Evolutionary conservation across 1,139 yeast species (phyloP), one percentile per base, ranked within the genome.

Genomic region (Petasospora fabianii): DNA sequence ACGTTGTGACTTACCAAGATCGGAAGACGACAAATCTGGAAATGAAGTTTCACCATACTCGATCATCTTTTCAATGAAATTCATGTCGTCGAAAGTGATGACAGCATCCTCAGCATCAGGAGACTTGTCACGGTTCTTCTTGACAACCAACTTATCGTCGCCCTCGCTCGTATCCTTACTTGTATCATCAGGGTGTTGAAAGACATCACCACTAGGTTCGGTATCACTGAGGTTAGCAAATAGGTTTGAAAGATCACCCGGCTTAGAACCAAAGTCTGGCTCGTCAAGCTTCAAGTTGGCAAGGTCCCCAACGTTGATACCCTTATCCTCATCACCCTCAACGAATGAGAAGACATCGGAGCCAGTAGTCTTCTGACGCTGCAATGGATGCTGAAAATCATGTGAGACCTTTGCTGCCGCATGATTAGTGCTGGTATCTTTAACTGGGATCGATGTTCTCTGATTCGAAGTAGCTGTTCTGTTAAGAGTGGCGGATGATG

Each of bases 11-110:
- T 53, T 48, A 8, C 59, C 59, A 4, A 55, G 39, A 34, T 55
- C 59, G 3, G 51, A 37, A 2, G 49, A 35, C 8, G 43, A 42
- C 24, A 55, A 29, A 34, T 55, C 53, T 2, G 59, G 59, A 36
- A 55, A 55, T 3, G 58, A 48, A 3, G 58, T 53, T 24, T 54
- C 58, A 30, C 59, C 57, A 33, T 29, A 53, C 27, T 51, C 55
- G n/a, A 53, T 48, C 19, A 53, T 42, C 36, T 53, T 54, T 17
- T 53, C 53, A 32, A 54, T 52, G 34, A 51, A 43, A 18, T 49
- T 51, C 36, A 51, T 38, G 33, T 54, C 58, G 21, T 52, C 55
- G 30, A 54, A 49, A 6, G 44, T 32, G 26, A 43, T 36, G 3
- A 43, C 43, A 10, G 32, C 20, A 14, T 44, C 49, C 27, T 44